Evolutionary conservation across 257 asterid genomes (phyloP), one percentile per base, ranked within the genome.

Genomic region (Capsicum rhomboideum): DNA sequence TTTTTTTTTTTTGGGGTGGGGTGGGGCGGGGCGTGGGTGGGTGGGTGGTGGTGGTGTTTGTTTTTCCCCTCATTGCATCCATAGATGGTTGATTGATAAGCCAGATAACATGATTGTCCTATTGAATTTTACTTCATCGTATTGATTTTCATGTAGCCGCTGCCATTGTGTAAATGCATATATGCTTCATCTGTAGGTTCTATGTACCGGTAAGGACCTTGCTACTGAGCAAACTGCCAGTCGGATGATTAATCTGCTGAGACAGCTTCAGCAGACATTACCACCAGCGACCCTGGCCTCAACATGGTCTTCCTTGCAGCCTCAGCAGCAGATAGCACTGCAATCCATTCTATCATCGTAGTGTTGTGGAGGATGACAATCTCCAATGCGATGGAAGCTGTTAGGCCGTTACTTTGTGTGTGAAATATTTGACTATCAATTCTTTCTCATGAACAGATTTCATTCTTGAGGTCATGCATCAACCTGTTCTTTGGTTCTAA

Each of bases 131-230:
- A 28, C 26, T 50, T 21, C 29, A 81, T 61, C 61, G 31, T 40
- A 49, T 40, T 53, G 83, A 37, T 59, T 42, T 63, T 28, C 77
- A 63, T 82, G n/a, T 34, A 6, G 29, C 58, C 9, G 0, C 6
- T 66, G 28, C 66, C 66, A 4, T 17, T 66, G 10, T 42, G 26
- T 6, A 21, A 28, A 28, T 40, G 79, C 8, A 17, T 49, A 8
- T 31, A 46, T 67, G 37, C 63, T 82, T 71, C 17, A 46, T 61
- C 40, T 87, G 82, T 89, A 95, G 99, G 93, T 95, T 87, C 86
- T 95, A n/a, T 91, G 95, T 90, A 93, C 94, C 0, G 98, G 98
- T 79, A 93, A 93, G 86, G 99, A 95, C 83, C 97, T 95, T 80
- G 99, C 97, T 42, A 89, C 97, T 0, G 97, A 95, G 79, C 97